phyloP scores from a whole-genome alignment of 2,329 filamentous ascomycete genomes.

The Hypocreales sp. region DNA sequence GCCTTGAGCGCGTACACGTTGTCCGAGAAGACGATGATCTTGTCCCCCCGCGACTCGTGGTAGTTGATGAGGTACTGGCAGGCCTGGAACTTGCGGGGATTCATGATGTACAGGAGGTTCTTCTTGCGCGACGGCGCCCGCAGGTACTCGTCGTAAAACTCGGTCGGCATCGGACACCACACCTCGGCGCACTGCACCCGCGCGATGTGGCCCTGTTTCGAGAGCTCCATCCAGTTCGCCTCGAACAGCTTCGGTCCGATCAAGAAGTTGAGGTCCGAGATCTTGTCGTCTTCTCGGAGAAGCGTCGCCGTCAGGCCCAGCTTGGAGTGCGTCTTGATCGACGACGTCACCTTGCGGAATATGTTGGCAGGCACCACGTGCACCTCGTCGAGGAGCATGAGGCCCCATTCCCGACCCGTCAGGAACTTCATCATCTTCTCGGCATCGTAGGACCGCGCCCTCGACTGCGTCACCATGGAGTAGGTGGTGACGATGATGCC shows the following conservation, averaged over 20 bases:
- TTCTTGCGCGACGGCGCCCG: slow-evolving; percentile 40
- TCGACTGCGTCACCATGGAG: slow-evolving; percentile 92
- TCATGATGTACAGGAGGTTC: slow-evolving; percentile 76
- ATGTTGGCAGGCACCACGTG: slow-evolving; percentile 96
- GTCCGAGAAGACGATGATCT: slow-evolving; percentile 96
- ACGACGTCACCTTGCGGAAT: slow-evolving; percentile 84
- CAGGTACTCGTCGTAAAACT: slow-evolving; percentile 94
- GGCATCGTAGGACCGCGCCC: slow-evolving; percentile 78
- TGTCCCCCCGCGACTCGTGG: slow-evolving; percentile 86
- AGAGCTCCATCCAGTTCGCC: slow-evolving; percentile 98
- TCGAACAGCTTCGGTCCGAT: slow-evolving; percentile 97
- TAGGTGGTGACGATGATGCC: slow-evolving; percentile 97
- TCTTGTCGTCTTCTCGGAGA: slow-evolving; percentile 94
- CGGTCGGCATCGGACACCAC: slow-evolving; percentile 98
- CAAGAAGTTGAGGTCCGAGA: slow-evolving; percentile 89
- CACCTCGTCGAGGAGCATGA: slow-evolving; percentile 95
- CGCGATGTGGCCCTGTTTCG: slow-evolving; percentile 91
- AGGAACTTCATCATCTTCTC: slow-evolving; percentile 98
- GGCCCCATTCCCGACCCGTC: slow-evolving; percentile 77
- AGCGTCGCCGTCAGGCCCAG: slow-evolving; percentile 87
- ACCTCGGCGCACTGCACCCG: slow-evolving; percentile 96
- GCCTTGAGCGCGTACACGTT: slow-evolving; percentile 85
- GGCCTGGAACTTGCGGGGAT: slow-evolving; percentile 90
- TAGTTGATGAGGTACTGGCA: slow-evolving; percentile 98
- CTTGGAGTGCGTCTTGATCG: slow-evolving; percentile 90